phyloP scores from a whole-genome alignment of 768 basidiomycete genomes.

The Cyclocybe cylindracea region DNA sequence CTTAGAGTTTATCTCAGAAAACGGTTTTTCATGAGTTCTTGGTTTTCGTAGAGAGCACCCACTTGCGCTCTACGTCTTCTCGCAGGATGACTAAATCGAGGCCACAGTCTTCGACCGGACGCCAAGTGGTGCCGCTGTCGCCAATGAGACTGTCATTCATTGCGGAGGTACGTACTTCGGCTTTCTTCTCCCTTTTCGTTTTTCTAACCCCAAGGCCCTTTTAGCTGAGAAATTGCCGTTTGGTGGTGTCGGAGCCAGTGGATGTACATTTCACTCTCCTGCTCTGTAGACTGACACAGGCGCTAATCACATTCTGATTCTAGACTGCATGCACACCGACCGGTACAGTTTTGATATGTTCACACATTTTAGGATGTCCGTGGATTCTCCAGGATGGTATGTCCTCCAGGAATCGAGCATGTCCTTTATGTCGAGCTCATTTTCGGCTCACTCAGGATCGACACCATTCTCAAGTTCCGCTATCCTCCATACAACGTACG shows the following conservation, averaged over 20 bases:
- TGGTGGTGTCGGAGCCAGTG: conserved; percentile 72
- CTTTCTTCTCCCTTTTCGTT: background rate
- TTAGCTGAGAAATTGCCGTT: conserved; percentile 67
- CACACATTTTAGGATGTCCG: conserved; percentile 67
- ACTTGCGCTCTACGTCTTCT: conserved; percentile 78
- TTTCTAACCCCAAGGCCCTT: background rate
- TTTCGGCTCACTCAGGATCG: conserved; percentile 36
- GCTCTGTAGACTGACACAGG: background rate
- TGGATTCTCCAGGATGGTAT: conserved; percentile 62
- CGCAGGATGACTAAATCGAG: conserved; percentile 58
- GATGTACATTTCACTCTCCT: conserved; percentile 48
- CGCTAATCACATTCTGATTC: background rate
- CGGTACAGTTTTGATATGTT: conserved; percentile 79
- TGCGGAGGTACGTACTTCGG: conserved; percentile 43
- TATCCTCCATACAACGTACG: conserved; percentile 63
- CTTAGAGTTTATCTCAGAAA: background rate
- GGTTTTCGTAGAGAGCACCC: conserved; percentile 59
- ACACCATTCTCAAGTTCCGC: conserved; percentile 48
- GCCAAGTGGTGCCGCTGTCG: conserved; percentile 65
- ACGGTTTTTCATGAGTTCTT: background rate
- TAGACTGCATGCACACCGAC: conserved; percentile 67
- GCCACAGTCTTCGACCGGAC: conserved; percentile 71
- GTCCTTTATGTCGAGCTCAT: background rate
- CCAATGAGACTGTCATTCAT: conserved; percentile 73
- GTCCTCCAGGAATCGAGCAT: conserved; percentile 8